Base-by-base conservation (phyloP, 345 rosid genomes). In the Physaria fendleri region DNA sequence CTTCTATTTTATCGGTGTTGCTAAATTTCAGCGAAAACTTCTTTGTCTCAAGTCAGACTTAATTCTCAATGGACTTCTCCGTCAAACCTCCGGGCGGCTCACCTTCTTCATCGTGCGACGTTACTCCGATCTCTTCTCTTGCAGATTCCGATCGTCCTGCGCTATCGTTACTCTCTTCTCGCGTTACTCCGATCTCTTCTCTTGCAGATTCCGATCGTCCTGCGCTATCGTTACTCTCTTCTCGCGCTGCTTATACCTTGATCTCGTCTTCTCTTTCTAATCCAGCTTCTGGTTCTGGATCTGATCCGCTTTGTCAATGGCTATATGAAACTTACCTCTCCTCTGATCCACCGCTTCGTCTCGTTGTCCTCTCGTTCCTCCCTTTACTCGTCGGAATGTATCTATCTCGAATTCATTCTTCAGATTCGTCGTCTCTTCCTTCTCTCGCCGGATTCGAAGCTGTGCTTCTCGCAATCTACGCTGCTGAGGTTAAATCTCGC, bases 101-200 rank as follows among this genome's bases (percentile, higher is more conserved):
- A 8, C 80, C 83, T 13, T 74, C 85, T 9, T 68, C 83, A 38
- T 57, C 83, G 7, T 48, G 29, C 0, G 74, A 69, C 9, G 51
- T 14, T 9, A 38, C 38, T 30, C 67, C 88, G 43, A 71, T 93
- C 45, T 83, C 97, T 18, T 81, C 95, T 27, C 80, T 89, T 2
- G 94, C 91, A 0, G 97, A 89, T 61, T 88, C 97, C 59, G 95
- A 92, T 68, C 84, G 84, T 34, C 99, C 99, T 4, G 97, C 97
- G 4, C 69, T 93, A 32, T 89, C 99, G 17, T 77, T 93, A 44
- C 95, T 93, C 27, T 82, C 97, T 6, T 93, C 97, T 12, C 68
- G 65, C 1, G 75, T 74, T 12, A 89, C 94, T 17, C 67, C 88
- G 43, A 71, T 93, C 45, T 83, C 97, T 18, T 81, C 95, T 27